Evolutionary conservation across 2,329 filamentous ascomycete genomes (phyloP), one percentile per base, ranked within the genome.

Genomic region (Waltergamsia citrina): DNA sequence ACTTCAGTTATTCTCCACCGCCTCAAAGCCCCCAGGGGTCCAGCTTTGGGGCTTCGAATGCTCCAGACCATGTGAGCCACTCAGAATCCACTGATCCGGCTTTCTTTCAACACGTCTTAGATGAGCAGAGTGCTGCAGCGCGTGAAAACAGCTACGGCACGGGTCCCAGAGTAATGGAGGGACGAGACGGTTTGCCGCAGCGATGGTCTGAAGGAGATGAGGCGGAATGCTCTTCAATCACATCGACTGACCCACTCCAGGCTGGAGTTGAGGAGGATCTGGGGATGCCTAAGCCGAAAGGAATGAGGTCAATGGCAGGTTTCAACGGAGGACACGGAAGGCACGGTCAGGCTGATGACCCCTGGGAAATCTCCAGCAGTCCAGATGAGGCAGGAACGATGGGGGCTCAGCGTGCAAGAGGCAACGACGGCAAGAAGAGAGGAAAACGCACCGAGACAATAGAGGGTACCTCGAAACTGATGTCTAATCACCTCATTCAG

Each of bases 101-200:
- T 1, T 64, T 69, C 41, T 71, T 71, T 40, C 59, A 60, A 30
- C 56, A 51, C 32, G 45, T 71, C 8, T 70, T 67, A 37, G 53
- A 66, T 16, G 62, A 68, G 31, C 65, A 71, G 43, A 55, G 57
- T 25, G 50, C 52, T 22, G 52, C 54, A 8, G 42, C 36, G 6
- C 31, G 39, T 7, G 24, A 36, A n/a, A 9, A 17, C 23, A 17
- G 28, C 17, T n/a, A 17, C 15, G 15, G 28, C 17, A 14, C 20
- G 9, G 20, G 28, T 8, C 7, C 28, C 15, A 17, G 28, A 8
- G 7, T 8, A 5, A 11, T 20, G 28, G 15, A 6, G 17, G 15
- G 6, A n/a, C n/a, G 28, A 9, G 28, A 10, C 7, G 28, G 6
- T 12, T 21, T 20, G 18, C 15, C 29, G 16, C 17, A n/a, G 18